A percentile compares a stretch with the other conserved stretches of the same genome.
Evolutionary conservation across 2,329 filamentous ascomycete species (phyloP).

Genomic region (Rhynchosporium agropyri): DNA sequence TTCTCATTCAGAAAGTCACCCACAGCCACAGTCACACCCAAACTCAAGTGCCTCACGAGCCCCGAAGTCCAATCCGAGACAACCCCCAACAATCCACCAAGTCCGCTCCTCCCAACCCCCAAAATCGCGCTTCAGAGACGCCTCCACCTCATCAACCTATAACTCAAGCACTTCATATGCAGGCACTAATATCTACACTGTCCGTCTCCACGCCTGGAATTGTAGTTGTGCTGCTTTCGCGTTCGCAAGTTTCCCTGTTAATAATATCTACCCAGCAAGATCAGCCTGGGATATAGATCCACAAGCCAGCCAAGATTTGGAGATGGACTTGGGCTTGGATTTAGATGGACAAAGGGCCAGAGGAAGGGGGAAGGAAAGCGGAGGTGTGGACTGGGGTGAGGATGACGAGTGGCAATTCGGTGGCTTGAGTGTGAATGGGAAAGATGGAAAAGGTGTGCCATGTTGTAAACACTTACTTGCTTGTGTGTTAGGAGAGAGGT

Average conservation of each 20-base stretch:
- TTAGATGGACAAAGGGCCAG: not conserved
- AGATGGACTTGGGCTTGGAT: slow-evolving; percentile 21
- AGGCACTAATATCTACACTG: slow-evolving; percentile 58
- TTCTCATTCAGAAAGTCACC: not conserved
- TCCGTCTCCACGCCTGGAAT: slow-evolving; percentile 77
- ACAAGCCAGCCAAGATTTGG: not conserved
- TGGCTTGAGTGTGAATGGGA: slow-evolving; percentile 46
- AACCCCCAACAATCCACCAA: slow-evolving; percentile 27
- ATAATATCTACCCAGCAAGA: not conserved
- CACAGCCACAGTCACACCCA: not conserved
- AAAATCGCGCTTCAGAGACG: slow-evolving; percentile 41
- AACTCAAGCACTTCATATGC: not conserved
- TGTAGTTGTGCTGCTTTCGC: slow-evolving; percentile 88
- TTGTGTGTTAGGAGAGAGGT: slow-evolving; percentile 72
- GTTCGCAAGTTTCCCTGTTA: slow-evolving; percentile 64
- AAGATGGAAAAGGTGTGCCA: slow-evolving; percentile 46
- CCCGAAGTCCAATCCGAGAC: not conserved
- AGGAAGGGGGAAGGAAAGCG: not conserved
- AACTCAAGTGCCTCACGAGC: not conserved
- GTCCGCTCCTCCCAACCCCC: slow-evolving; percentile 41
- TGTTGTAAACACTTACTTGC: slow-evolving; percentile 91
- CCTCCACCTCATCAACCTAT: slow-evolving; percentile 25
- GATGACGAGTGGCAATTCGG: slow-evolving; percentile 47
- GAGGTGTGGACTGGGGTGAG: slow-evolving; percentile 4
- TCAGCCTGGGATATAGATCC: slow-evolving; percentile 19